phyloP scores from a whole-genome alignment of 257 asterid species.

The Ehretia macrophylla region DNA sequence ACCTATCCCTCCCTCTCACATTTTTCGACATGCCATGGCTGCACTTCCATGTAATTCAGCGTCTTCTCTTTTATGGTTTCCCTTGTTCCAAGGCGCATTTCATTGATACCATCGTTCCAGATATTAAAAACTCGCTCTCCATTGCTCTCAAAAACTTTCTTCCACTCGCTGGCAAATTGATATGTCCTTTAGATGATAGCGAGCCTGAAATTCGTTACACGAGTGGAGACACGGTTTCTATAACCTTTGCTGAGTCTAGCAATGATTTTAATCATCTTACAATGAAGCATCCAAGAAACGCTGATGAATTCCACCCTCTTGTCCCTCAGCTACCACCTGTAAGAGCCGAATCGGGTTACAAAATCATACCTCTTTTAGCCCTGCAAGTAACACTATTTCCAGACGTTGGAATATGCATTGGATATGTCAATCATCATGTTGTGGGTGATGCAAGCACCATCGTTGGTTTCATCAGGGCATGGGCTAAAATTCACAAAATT shows the following conservation, averaged over 20 bases:
- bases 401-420: slow-evolving; percentile 33
- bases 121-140: slow-evolving; percentile 36
- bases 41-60: slow-evolving; percentile 31
- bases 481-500: slow-evolving; percentile 36
- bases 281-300: slow-evolving; percentile 21
- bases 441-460: slow-evolving; percentile 44
- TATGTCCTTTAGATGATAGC: slow-evolving; percentile 1
- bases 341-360: neutral
- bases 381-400: slow-evolving; percentile 47
- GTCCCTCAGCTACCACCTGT: slow-evolving; percentile 23
- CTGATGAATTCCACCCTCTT: slow-evolving; percentile 17
- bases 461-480: slow-evolving; percentile 33
- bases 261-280: slow-evolving; percentile 23
- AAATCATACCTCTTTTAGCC: slow-evolving; percentile 27
- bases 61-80: slow-evolving; percentile 39
- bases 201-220: slow-evolving; percentile 24
- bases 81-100: slow-evolving; percentile 31
- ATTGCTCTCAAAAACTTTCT: slow-evolving; percentile 37
- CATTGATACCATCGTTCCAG: slow-evolving; percentile 27
- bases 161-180: slow-evolving; percentile 42
- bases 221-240: slow-evolving; percentile 22
- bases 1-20: slow-evolving; percentile 28
- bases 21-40: slow-evolving; percentile 35
- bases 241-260: slow-evolving; percentile 31
- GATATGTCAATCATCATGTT: slow-evolving; percentile 36